A percentile compares a stretch with the other conserved stretches of the same genome.
These are phyloP conservation scores for Cladophialophora yegresii DNA, from an alignment of 2,329 filamentous ascomycete genomes.

Conservation along the genomic window DNA sequence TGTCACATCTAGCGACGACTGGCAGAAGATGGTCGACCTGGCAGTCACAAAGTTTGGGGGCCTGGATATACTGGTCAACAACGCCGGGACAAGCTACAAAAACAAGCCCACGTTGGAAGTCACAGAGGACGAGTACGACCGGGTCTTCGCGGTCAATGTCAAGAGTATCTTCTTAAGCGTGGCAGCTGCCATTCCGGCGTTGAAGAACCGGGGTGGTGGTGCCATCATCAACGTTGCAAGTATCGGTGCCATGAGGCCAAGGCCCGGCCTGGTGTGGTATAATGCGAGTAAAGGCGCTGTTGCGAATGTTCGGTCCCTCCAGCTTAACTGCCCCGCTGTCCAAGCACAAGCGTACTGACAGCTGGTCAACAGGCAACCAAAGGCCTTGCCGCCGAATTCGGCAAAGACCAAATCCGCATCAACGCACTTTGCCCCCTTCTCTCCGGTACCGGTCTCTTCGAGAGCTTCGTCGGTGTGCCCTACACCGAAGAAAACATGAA, in stretches of 20 bases:
- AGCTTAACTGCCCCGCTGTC: constrained; percentile 6
- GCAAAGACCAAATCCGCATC: constrained; percentile 51
- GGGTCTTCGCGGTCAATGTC: constrained; percentile 50
- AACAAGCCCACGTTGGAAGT: constrained; percentile 43
- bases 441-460: constrained; percentile 63
- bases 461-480: constrained; percentile 46
- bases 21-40: constrained; percentile 32
- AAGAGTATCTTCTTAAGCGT: constrained; percentile 46
- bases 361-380: constrained; percentile 54
- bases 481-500: constrained; percentile 50
- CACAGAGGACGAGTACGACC: constrained; percentile 49
- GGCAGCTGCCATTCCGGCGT: constrained; percentile 41
- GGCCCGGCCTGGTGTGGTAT: constrained; percentile 51
- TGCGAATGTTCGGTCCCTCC: constrained; percentile 48
- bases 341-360: background rate
- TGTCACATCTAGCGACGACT: constrained; percentile 31
- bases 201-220: constrained; percentile 47
- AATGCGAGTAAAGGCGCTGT: constrained; percentile 51
- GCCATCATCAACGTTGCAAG: constrained; percentile 51
- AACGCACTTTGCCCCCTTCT: constrained; percentile 64
- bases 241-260: constrained; percentile 47
- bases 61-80: constrained; percentile 35
- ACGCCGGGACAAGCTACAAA: constrained; percentile 35
- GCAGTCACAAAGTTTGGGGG: constrained; percentile 33
- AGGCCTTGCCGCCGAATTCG: constrained; percentile 56